Evolutionary conservation across 768 basidiomycete genomes (phyloP), one percentile per base, ranked within the genome.

Genomic region (Lactifluus rugatus): DNA sequence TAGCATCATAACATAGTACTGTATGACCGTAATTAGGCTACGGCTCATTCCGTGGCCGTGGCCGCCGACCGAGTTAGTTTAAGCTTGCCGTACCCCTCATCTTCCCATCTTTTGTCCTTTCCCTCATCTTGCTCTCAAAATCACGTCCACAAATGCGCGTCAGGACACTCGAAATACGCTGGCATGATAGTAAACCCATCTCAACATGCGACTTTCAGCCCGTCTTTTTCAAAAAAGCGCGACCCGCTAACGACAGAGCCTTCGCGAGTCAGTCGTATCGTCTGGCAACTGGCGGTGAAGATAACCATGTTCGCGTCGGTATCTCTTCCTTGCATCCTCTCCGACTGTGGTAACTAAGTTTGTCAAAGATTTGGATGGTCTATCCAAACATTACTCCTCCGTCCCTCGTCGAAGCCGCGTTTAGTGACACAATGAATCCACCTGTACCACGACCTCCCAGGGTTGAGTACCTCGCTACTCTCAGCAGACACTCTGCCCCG

Each of bases 121-220:
- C 51, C 32, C 49, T n/a, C 46, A n/a, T 25, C 25, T n/a, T 41
- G 10, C 46, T 39, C 28, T 9, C 52, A 14, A 34, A 34, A 37
- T 60, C 64, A 59, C 65, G 58, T 56, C 42, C 60, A 62, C 60
- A 32, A 34, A 93, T 93, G 90, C 85, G 89, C 60, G 89, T 88
- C 70, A 81, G 88, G 59, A 92, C 91, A 3, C 81, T 94, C 46
- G 93, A 94, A 75, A 96, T 96, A 68, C 81, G 93, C 63, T 96
- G 93, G 93, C 93, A 96, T 77, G 93, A 93, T 76, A 84, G 80
- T 70, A 91, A 91, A 68, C 93, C 93, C 46, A 94, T 99, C 72
- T 94, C 92, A 45, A 90, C 93, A 16, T 92, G 90, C 71, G 96
- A 99, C 76, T 96, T 96, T 68, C 96, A 98, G 69, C 86, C 91